Evolutionary conservation across 139 green algal species (phyloP).

Genomic region (Auxenochlorella pyrenoidosa): DNA sequence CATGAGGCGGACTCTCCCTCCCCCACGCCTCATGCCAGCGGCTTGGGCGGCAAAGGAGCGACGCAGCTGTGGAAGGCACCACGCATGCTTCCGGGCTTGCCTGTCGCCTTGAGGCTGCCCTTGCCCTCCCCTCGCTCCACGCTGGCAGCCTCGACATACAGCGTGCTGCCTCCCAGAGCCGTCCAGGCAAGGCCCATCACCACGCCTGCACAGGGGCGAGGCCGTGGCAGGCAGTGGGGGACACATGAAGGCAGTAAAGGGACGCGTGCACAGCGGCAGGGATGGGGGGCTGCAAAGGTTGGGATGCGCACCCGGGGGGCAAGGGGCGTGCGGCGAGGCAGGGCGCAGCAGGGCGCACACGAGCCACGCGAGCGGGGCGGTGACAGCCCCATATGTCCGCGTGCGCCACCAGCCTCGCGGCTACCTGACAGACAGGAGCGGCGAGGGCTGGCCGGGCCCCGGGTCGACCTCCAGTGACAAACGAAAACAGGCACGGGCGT

Average conservation of each 20-base stretch:
- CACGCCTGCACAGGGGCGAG: conserved; percentile 62
- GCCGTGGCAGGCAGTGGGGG: not conserved
- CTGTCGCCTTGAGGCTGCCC: conserved; percentile 61
- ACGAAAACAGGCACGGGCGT: not conserved
- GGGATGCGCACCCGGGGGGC: too few species aligned
- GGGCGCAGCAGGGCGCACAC: too few species aligned
- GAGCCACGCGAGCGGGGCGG: too few species aligned
- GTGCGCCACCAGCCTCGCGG: too few species aligned
- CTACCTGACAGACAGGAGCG: too few species aligned
- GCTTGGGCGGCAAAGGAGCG: not conserved
- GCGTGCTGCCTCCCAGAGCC: conserved; percentile 90
- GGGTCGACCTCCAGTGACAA: too few species aligned
- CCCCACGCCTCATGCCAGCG: too few species aligned
- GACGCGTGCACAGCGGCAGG: too few species aligned
- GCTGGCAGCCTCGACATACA: conserved; percentile 90
- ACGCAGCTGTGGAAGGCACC: not conserved
- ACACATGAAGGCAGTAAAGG: not conserved
- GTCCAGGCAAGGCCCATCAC: conserved; percentile 98
- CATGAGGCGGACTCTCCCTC: too few species aligned
- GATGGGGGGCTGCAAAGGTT: too few species aligned
- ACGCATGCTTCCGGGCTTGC: not conserved
- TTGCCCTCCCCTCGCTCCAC: conserved; percentile 79
- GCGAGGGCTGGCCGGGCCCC: too few species aligned
- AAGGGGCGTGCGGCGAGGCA: too few species aligned
- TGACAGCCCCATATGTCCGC: not conserved